Percentiles rank a stretch among this genome's conserved stretches.
phyloP scores from a whole-genome alignment of 2,329 filamentous ascomycete genomes.

The Geosmithia putterillii region DNA sequence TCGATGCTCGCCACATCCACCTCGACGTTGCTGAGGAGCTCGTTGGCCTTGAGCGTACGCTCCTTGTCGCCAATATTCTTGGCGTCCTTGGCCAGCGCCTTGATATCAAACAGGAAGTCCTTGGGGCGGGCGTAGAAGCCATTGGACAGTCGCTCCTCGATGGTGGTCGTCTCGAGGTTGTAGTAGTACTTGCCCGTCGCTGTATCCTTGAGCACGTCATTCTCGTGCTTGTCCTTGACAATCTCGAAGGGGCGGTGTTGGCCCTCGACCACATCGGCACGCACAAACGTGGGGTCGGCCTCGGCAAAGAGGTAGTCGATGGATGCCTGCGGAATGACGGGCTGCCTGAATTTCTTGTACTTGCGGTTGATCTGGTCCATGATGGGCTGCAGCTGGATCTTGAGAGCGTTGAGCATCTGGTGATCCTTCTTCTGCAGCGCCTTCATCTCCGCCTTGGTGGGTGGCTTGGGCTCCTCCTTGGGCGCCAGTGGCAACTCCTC shows the following conservation, averaged over 20 bases:
- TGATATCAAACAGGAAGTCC: constrained; percentile 84
- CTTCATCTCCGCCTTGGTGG: constrained; percentile 70
- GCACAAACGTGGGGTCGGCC: constrained; percentile 59
- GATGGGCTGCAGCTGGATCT: constrained; percentile 80
- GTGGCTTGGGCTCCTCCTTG: constrained; percentile 51
- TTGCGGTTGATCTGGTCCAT: constrained; percentile 94
- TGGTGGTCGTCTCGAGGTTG: constrained; percentile 84
- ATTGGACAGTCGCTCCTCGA: constrained; percentile 93
- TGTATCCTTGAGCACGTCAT: constrained; percentile 63
- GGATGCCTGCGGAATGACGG: constrained; percentile 60
- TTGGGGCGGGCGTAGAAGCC: constrained; percentile 87
- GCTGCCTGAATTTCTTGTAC: constrained; percentile 78
- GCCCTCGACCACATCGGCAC: constrained; percentile 37
- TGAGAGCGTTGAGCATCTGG: constrained; percentile 73
- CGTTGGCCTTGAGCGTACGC: constrained; percentile 74
- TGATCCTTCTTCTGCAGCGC: constrained; percentile 72
- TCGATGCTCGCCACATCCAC: constrained; percentile 79
- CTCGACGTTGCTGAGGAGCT: constrained; percentile 85
- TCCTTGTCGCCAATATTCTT: constrained; percentile 74
- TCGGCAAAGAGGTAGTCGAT: constrained; percentile 81
- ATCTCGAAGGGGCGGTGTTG: constrained; percentile 68
- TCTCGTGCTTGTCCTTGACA: constrained; percentile 65
- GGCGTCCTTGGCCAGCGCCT: constrained; percentile 72
- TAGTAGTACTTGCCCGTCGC: constrained; percentile 79
- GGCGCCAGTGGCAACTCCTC: constrained; percentile 67